These are phyloP conservation scores for Blastomyces silverae DNA, from an alignment of 2,329 filamentous ascomycete species.

Conservation along the genomic window DNA sequence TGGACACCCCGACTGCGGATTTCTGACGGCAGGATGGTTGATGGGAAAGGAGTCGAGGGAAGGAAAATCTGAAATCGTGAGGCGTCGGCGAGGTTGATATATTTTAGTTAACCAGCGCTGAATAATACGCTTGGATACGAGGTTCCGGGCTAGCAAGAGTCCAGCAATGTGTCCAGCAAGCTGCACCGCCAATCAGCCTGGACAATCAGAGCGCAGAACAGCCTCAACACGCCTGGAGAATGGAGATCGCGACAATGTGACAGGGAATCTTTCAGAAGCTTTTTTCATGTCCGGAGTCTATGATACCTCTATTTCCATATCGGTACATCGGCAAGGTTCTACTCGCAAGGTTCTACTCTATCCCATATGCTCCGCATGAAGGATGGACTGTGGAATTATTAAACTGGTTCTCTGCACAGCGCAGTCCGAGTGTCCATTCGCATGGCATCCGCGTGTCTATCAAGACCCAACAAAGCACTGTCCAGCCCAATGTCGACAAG, in stretches of 20 bases:
- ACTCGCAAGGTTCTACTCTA: no score
- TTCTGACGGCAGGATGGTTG: neutral
- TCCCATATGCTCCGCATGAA: neutral
- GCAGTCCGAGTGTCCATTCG: neutral
- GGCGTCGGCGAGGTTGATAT: conserved; percentile 6
- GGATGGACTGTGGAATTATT: neutral
- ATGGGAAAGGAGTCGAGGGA: neutral
- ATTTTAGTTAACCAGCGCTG: neutral
- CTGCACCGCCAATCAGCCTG: neutral
- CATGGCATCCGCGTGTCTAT: neutral
- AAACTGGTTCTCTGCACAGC: neutral
- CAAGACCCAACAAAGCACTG: conserved; percentile 2
- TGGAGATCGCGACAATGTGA: neutral
- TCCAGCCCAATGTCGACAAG: neutral
- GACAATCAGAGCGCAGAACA: neutral
- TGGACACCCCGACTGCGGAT: conserved; percentile 1
- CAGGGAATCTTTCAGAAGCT: conserved; percentile 3
- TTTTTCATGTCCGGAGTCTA: neutral
- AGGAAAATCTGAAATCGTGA: neutral
- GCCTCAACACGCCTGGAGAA: neutral
- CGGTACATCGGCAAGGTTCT: neutral
- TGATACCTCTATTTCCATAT: neutral
- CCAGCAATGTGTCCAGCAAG: neutral
- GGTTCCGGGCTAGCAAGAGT: neutral
- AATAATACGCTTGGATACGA: conserved; percentile 10